Percentiles rank a stretch among this genome's conserved stretches.
Evolutionary conservation across 129 eudicot species (phyloP).

Genomic region (Saposhnikovia divaricata): DNA sequence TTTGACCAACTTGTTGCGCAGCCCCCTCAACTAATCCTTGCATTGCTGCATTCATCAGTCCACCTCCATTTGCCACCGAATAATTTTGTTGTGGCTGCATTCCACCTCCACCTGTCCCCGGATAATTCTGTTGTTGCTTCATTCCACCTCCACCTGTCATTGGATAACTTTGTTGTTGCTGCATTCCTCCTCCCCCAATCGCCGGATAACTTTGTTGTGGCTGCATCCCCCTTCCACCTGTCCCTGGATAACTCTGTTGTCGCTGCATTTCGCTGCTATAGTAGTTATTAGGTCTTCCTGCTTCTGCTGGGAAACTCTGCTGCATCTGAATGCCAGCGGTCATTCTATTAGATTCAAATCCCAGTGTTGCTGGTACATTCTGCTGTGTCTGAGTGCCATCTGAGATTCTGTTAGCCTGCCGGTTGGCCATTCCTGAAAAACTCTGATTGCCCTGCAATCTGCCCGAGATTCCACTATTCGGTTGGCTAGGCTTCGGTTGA

Average conservation of each 20-base stretch:
- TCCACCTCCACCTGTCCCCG: neutral
- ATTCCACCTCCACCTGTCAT: neutral
- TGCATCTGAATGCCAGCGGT: neutral
- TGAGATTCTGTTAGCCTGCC: neutral
- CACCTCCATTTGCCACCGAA: neutral
- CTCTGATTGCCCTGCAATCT: neutral
- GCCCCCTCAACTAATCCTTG: conserved; percentile 54
- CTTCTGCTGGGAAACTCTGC: neutral
- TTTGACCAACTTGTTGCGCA: conserved; percentile 44
- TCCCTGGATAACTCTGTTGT: neutral
- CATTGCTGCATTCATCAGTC: conserved; percentile 26
- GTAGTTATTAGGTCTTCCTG: neutral
- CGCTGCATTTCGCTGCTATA: neutral
- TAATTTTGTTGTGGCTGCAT: neutral
- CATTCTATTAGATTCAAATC: neutral
- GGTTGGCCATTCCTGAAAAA: neutral
- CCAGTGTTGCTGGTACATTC: neutral
- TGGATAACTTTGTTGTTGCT: neutral
- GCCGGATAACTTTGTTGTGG: neutral
- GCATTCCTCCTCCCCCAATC: neutral
- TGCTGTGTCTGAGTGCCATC: neutral
- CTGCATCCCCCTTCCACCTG: neutral
- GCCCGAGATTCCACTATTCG: neutral
- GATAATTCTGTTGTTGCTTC: neutral
- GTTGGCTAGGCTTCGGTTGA: neutral